Evolutionary conservation across 2,329 filamentous ascomycete species (phyloP), one percentile per base, ranked within the genome.

Genomic region (Penicillium sp.): DNA sequence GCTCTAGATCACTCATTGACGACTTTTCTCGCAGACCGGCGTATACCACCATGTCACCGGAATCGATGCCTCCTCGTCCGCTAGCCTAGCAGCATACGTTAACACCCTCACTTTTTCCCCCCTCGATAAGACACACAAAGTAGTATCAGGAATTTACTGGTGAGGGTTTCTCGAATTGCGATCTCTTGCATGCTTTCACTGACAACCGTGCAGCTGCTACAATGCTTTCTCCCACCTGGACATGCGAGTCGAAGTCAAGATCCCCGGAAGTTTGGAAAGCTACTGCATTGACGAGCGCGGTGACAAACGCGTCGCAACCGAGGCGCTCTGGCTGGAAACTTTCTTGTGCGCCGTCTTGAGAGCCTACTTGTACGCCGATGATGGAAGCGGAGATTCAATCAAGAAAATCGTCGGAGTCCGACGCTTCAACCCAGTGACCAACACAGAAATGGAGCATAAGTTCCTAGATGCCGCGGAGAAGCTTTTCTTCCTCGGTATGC

Each of bases 31-130:
- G 21, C 64, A 96, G 89, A 86, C 86, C 56, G 94, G 94, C 54
- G 87, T 96, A 51, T 99, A 99, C 71, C 94, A 99, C 73, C 94
- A 99, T 85, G 92, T 96, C 64, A 96, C 91, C 36, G 94, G 94
- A 56, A 87, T 96, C 68, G 94, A 99, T 76, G 94, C 94, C 45
- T 99, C 94, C 2, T 97, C 94, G 6, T 97, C 94, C 9, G 94
- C 94, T 53, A 97, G 93, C 75, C 79, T 99, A 54, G 94, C 94
- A 38, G 94, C 94, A 63, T 99, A 99, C 75, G 95, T 99, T 76
- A 99, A 97, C 74, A 97, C 93, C 36, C 81, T 99, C 55, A 96
- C 92, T 42, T 95, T 96, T 75, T 88, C 88, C 59, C 89, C 93
- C 49, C 85, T 87, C 59, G 89, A 93, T 61, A 90, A 89, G 69